Evolutionary conservation across 2,329 filamentous ascomycete species (phyloP).

Genomic region (Claviceps cyperi): DNA sequence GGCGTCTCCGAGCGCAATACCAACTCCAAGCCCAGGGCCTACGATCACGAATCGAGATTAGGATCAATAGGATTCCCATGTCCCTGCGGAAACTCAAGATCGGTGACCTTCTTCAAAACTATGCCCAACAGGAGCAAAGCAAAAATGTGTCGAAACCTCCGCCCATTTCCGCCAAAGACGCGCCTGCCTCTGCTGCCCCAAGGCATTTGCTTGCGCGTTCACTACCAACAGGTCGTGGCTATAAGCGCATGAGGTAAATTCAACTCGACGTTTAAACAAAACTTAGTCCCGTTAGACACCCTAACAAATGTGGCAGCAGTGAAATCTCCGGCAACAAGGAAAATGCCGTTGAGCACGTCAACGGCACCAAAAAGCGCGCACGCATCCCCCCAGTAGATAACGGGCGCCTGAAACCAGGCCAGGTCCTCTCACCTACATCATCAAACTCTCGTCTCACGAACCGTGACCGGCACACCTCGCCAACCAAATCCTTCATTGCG

Average conservation of each 20-base stretch:
- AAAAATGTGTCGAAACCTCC: slow-evolving; percentile 25
- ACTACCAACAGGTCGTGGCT: slow-evolving; percentile 15
- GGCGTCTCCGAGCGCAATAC: slow-evolving; percentile 80
- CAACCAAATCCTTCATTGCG: slow-evolving; percentile 41
- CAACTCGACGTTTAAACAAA: not conserved
- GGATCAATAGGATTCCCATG: slow-evolving; percentile 80
- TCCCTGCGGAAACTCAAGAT: slow-evolving; percentile 68
- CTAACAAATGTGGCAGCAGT: slow-evolving; percentile 32
- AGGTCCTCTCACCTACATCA: slow-evolving; percentile 69
- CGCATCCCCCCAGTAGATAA: slow-evolving; percentile 29
- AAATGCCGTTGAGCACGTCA: slow-evolving; percentile 44
- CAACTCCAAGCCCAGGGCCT: slow-evolving; percentile 76
- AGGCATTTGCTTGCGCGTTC: slow-evolving; percentile 16
- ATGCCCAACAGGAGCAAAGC: slow-evolving; percentile 30
- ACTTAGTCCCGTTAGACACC: not conserved
- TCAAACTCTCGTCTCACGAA: slow-evolving; percentile 56
- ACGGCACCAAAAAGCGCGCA: slow-evolving; percentile 57
- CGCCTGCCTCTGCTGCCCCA: slow-evolving; percentile 20
- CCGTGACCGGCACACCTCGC: slow-evolving; percentile 34
- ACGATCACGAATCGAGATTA: slow-evolving; percentile 75
- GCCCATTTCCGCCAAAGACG: slow-evolving; percentile 37
- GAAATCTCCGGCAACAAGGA: slow-evolving; percentile 62
- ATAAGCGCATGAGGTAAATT: slow-evolving; percentile 37
- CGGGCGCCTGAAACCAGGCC: slow-evolving; percentile 26
- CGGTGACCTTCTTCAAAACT: slow-evolving; percentile 54